Evolutionary conservation across 2,329 filamentous ascomycete species (phyloP), one percentile per base, ranked within the genome.

Genomic region (Cladosporium sp.): DNA sequence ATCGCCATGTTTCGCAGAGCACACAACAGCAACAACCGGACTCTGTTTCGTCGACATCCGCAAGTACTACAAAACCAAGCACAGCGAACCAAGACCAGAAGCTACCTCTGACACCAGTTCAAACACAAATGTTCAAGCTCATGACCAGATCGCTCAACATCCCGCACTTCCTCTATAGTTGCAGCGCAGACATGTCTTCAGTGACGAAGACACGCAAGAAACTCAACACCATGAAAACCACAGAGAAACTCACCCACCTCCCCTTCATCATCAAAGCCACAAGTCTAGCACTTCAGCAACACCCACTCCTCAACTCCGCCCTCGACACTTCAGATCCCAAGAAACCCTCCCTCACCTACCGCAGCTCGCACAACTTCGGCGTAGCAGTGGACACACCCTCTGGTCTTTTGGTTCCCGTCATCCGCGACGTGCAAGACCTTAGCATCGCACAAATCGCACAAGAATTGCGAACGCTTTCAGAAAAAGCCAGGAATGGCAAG

Each of bases 251-350:
- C 58, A 96, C 93, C 1, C 94, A 91, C 73, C 84, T 99, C 8
- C 91, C 94, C 3, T 97, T 99, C 77, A 87, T 97, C 70, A 85
- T 99, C 77, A 99, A 99, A 77, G 93, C 94, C 25, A 85, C 97
- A 47, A 97, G 93, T 19, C 78, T 96, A 62, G 85, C 92, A 1
- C 80, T 99, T 2, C 81, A 87, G 68, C 82, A 88, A 60, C 93
- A 90, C 72, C 93, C 94, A 1, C 80, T 94, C 36, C 85, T 99
- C 61, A 99, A 99, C 71, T 85, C 92, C 3, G 85, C 90, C 58
- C 83, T 99, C 22, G 90, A 97, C 65, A 80, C 77, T 1, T 74
- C 73, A 44, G 78, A 80, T 59, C 77, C 80, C 7, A 76, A 77
- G 55, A 93, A 90, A 68, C 91, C 93, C 0, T 82, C 83, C 34